Conservation (phyloP, 1,284 basidiomycete species). For the Leccinum pachyderme region DNA sequence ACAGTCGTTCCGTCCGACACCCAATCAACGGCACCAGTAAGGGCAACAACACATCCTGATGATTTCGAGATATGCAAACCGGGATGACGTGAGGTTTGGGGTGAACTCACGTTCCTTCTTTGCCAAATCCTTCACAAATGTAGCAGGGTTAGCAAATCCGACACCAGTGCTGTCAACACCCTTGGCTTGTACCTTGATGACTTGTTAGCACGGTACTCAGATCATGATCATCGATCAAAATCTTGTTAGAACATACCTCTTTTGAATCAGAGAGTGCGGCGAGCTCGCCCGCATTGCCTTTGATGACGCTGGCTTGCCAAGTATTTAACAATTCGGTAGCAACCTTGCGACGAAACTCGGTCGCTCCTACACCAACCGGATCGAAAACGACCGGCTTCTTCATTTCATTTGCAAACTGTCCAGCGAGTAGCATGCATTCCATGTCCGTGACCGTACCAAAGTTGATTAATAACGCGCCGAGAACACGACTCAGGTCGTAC, state of each 20-base stretch:
- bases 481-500: conserved; percentile 70
- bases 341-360: conserved; percentile 62
- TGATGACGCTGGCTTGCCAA: conserved; percentile 91
- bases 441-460: conserved; percentile 80
- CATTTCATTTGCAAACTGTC: conserved; percentile 65
- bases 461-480: conserved; percentile 80
- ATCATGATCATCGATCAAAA: background rate
- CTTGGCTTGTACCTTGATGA: conserved; percentile 58
- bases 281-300: conserved; percentile 94
- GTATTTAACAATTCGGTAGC: conserved; percentile 73
- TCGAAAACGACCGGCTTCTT: conserved; percentile 88
- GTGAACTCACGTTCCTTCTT: conserved; percentile 65
- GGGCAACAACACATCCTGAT: conserved; percentile 75
- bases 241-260: conserved; percentile 50
- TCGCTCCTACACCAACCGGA: conserved; percentile 92
- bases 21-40: conserved; percentile 86
- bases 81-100: background rate
- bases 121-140: conserved; percentile 72
- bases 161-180: conserved; percentile 86
- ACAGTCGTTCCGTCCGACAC: conserved; percentile 80
- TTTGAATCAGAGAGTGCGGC: conserved; percentile 69
- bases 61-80: background rate
- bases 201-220: background rate
- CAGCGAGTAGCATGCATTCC: conserved; percentile 82
- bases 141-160: conserved; percentile 74